A percentile compares a stretch with the other conserved stretches of the same genome.
phyloP scores from a whole-genome alignment of 2,329 filamentous ascomycete species.

The Penicillium sp. region DNA sequence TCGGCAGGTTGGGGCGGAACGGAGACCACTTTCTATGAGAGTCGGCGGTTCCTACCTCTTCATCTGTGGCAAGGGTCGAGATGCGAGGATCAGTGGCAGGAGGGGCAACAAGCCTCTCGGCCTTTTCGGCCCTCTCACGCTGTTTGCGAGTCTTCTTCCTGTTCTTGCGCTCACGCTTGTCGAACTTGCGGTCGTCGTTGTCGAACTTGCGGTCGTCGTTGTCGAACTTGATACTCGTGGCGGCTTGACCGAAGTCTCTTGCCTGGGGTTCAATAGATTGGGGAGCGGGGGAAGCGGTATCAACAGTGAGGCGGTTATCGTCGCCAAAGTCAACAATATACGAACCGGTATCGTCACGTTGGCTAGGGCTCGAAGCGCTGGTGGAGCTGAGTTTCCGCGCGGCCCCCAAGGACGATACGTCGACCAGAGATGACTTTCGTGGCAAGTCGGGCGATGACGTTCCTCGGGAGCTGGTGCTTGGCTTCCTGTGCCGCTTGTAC shows the following conservation, averaged over 20 bases:
- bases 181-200: constrained; percentile 20
- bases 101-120: background rate
- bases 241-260: constrained; percentile 35
- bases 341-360: constrained; percentile 27
- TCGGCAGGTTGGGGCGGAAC: constrained; percentile 37
- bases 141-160: constrained; percentile 15
- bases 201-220: constrained; percentile 22
- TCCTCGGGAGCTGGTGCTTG: constrained; percentile 70
- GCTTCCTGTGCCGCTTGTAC: constrained; percentile 74
- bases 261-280: constrained; percentile 30
- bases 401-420: constrained; percentile 16
- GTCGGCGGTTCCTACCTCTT: constrained; percentile 16
- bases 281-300: constrained; percentile 30
- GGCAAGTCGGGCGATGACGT: constrained; percentile 30
- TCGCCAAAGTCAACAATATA: constrained; percentile 34
- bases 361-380: constrained; percentile 30
- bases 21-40: constrained; percentile 33
- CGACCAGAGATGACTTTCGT: constrained; percentile 29
- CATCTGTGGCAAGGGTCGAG: constrained; percentile 16
- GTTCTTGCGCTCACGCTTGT: constrained; percentile 29
- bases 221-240: constrained; percentile 21
- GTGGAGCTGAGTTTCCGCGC: constrained; percentile 27
- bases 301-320: constrained; percentile 7
- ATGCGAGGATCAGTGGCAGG: constrained; percentile 22
- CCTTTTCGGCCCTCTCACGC: background rate